Conservation (phyloP, 2,329 filamentous ascomycete genomes). For the Phialophora expanda region DNA sequence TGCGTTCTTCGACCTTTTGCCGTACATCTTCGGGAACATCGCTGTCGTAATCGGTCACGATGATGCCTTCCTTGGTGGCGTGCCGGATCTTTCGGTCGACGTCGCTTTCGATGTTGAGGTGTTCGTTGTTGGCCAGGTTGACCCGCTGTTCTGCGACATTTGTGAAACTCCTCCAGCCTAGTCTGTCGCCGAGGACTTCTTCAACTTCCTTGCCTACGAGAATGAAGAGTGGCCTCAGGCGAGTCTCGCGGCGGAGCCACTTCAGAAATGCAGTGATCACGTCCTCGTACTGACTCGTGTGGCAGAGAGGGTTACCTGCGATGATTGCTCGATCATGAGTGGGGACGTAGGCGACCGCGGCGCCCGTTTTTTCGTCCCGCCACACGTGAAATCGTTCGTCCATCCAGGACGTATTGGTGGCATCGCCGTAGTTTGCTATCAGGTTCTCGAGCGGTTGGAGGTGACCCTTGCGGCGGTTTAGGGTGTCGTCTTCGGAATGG, state of each 20-base stretch:
- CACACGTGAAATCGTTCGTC: slow-evolving; percentile 81
- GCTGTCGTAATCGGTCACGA: slow-evolving; percentile 70
- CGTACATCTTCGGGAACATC: slow-evolving; percentile 65
- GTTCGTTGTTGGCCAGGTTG: slow-evolving; percentile 64
- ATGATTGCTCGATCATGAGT: slow-evolving; percentile 75
- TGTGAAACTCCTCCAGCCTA: slow-evolving; percentile 79
- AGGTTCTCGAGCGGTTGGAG: slow-evolving; percentile 70
- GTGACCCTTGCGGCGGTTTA: slow-evolving; percentile 56
- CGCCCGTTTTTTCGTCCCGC: slow-evolving; percentile 73
- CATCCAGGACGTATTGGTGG: slow-evolving; percentile 83
- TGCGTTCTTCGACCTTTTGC: slow-evolving; percentile 66
- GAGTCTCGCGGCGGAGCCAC: slow-evolving; percentile 63
- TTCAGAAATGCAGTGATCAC: slow-evolving; percentile 71
- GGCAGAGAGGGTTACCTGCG: slow-evolving; percentile 79
- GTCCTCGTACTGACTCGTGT: slow-evolving; percentile 69
- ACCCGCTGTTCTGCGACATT: slow-evolving; percentile 80
- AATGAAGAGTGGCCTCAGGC: slow-evolving; percentile 77
- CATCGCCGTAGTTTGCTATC: slow-evolving; percentile 86
- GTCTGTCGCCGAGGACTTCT: slow-evolving; percentile 71
- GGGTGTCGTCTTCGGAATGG: slow-evolving; percentile 78
- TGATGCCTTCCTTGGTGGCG: slow-evolving; percentile 76
- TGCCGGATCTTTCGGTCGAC: slow-evolving; percentile 72
- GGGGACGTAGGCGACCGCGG: slow-evolving; percentile 75
- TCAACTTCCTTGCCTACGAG: slow-evolving; percentile 73
- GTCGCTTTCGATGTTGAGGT: slow-evolving; percentile 59